A percentile compares a stretch with the other conserved stretches of the same genome.
phyloP scores from a whole-genome alignment of 345 rosid species.

The Salix koriyanagi region DNA sequence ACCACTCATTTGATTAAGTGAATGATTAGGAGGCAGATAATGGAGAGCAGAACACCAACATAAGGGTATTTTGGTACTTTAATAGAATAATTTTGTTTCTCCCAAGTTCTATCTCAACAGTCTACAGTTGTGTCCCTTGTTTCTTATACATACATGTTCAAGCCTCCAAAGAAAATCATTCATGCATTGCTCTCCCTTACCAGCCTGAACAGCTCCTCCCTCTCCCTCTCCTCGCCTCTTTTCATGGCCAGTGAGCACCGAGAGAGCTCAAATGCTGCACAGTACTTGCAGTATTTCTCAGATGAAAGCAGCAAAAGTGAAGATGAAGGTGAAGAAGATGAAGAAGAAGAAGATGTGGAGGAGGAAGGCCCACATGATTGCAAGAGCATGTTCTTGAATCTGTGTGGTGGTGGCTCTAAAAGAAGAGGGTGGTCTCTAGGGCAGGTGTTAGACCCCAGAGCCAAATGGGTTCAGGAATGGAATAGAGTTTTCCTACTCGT shows the following conservation, averaged over 20 bases:
- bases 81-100: not conserved
- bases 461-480: conserved; percentile 88
- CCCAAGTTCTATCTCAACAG: not conserved
- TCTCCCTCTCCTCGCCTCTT: not conserved
- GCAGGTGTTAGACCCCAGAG: conserved; percentile 75
- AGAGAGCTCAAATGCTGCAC: conserved; percentile 29
- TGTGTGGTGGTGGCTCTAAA: conserved; percentile 18
- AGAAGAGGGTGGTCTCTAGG: conserved; percentile 47
- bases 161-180: not conserved
- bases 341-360: conserved; percentile 25
- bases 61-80: not conserved
- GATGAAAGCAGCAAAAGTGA: conserved; percentile 35
- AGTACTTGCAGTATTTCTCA: conserved; percentile 29
- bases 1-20: too few relatives aligned
- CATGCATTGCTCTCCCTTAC: not conserved
- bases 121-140: conserved; percentile 20
- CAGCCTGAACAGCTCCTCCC: conserved; percentile 2
- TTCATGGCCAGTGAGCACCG: conserved; percentile 34
- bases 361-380: conserved; percentile 4
- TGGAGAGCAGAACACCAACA: not conserved
- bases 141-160: conserved; percentile 6
- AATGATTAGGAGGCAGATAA: not conserved
- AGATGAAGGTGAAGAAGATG: not conserved
- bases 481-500: conserved; percentile 75
- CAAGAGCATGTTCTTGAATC: not conserved